Percentiles rank a stretch among this genome's conserved stretches.
Conservation (phyloP, 1,139 yeast species). For the Sugiyamaella pinicola region DNA sequence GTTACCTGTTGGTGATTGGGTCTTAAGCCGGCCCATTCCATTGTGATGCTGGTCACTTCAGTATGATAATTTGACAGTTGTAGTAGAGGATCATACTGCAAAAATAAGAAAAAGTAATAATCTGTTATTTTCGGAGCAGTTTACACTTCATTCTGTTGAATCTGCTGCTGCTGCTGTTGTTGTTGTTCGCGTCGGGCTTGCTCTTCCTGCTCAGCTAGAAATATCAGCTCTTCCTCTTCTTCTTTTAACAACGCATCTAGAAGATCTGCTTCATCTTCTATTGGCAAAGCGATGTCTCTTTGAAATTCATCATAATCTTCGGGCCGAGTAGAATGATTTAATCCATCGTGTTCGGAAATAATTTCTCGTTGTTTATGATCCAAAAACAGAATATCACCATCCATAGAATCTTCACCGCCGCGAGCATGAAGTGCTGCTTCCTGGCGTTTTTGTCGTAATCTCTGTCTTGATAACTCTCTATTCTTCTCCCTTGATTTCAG, state of each 20-base stretch:
- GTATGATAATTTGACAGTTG: too few relatives aligned
- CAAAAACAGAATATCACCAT: conserved; percentile 24
- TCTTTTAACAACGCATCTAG: conserved; percentile 28
- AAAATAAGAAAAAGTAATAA: too few relatives aligned
- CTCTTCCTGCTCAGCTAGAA: conserved; percentile 11
- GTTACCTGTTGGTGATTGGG: too few relatives aligned
- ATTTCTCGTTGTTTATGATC: conserved; percentile 19
- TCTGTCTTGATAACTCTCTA: conserved; percentile 19
- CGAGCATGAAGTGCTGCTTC: conserved; percentile 25
- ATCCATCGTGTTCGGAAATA: conserved; percentile 21
- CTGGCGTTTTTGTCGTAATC: conserved; percentile 24
- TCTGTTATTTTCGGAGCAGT: too few relatives aligned
- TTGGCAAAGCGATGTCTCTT: neutral
- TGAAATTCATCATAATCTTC: conserved; percentile 19
- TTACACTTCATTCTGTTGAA: neutral
- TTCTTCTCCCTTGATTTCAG: conserved; percentile 20
- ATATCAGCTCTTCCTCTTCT: conserved; percentile 28
- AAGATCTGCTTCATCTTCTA: conserved; percentile 25
- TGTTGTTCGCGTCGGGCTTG: neutral
- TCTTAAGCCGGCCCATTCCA: too few relatives aligned
- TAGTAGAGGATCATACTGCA: too few relatives aligned
- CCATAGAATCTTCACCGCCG: conserved; percentile 30
- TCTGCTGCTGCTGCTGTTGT: conserved; percentile 3
- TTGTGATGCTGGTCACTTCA: too few relatives aligned
- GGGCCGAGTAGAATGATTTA: conserved; percentile 12